Evolutionary conservation across 306 rosid genomes (phyloP).

Genomic region (Myrica gale): DNA sequence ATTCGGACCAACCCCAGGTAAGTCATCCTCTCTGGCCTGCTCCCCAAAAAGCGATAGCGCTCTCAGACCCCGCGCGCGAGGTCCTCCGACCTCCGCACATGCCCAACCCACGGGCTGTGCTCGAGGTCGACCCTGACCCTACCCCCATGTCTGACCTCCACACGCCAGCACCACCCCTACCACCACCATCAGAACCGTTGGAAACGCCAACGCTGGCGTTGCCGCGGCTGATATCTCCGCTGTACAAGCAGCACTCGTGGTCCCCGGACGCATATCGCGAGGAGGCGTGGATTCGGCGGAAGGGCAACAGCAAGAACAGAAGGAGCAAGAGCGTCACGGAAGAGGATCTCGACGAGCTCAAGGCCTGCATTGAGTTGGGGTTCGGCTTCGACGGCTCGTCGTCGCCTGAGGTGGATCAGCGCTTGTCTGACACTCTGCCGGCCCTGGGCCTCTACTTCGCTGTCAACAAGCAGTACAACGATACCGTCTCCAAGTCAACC

Average conservation of each 20-base stretch:
- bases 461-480: conserved; percentile 57
- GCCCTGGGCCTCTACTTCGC: conserved; percentile 84
- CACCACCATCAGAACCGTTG: background rate
- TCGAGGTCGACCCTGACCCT: background rate
- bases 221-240: conserved; percentile 37
- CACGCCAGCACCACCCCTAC: conserved; percentile 24
- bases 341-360: conserved; percentile 82
- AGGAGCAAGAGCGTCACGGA: conserved; percentile 82
- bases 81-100: conserved; percentile 81
- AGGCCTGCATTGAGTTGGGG: conserved; percentile 86
- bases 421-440: conserved; percentile 76
- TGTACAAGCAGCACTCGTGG: conserved; percentile 84
- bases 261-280: conserved; percentile 82
- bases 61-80: conserved; percentile 58
- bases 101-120: conserved; percentile 46
- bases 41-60: conserved; percentile 45
- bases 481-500: conserved; percentile 38
- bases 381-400: conserved; percentile 77
- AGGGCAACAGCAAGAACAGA: conserved; percentile 58
- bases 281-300: conserved; percentile 86
- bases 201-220: background rate
- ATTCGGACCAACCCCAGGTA: conserved; percentile 54
- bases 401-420: conserved; percentile 42
- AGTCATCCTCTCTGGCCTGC: conserved; percentile 19
- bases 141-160: conserved; percentile 36